Base-by-base conservation (phyloP, 2,329 filamentous ascomycete species). In the Scytalidium sp. region DNA sequence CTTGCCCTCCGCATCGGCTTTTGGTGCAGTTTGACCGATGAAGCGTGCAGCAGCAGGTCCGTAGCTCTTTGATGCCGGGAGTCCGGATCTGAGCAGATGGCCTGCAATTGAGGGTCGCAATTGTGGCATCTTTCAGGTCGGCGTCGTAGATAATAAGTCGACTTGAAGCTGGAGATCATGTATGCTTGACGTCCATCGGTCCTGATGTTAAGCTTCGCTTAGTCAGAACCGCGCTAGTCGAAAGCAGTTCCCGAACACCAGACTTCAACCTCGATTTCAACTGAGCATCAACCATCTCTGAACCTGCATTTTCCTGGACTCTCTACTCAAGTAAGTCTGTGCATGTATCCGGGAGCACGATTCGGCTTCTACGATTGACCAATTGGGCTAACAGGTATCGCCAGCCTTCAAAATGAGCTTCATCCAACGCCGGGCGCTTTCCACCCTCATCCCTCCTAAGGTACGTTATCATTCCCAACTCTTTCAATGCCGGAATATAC, bases 401-500 rank as follows among this genome's bases (percentile, higher is more conserved):
- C 10, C 48, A 72, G 68, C 62, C 61, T 66, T 71, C 81, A 90
- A 77, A 75, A 97, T 96, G 92, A 96, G 90, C 82, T 94, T 85
- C 84, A 81, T 95, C 69, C 83, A 85, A 69, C 89, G 88, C 76
- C 86, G 92, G 78, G 88, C 84, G 81, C 87, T 97, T 70, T 97
- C 94, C 71, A 96, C 95, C 81, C 87, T 99, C 75, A 97, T 99
- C 67, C 95, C 95, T 65, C 94, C 95, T 69, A 99, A 99, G 91
- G 93, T 96, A 79, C 64, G 79, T 63, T 41, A 19, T 3, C 27
- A 19, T 42, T 19, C n/a, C 23, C 41, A 3, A 44, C 20, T 40
- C 15, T 19, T 19, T 3, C 32, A 46, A 19, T 46, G 17, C 19
- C 10, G 9, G 10, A 17, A 8, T 21, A 9, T 46, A 44, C 55